Conservation (phyloP, 2,329 filamentous ascomycete species). For the Setomelanomma holmii region DNA sequence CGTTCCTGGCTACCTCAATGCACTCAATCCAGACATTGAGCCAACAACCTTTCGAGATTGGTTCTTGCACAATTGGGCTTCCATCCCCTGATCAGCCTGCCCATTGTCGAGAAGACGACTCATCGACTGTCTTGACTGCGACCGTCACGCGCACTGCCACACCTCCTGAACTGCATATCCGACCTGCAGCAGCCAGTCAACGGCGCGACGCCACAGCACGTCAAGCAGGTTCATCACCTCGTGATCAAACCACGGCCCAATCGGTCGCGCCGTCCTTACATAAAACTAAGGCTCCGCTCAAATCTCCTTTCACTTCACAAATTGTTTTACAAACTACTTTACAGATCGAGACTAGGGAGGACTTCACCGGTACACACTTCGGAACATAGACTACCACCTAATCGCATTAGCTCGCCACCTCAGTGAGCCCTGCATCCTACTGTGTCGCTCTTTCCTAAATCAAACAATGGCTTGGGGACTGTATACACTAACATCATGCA, state of each 20-base stretch:
- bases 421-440: not conserved
- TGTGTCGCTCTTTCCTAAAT: not conserved
- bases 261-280: not conserved
- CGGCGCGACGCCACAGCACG: not conserved
- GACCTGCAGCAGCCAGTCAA: not conserved
- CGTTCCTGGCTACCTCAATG: slow-evolving; percentile 65
- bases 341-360: slow-evolving; percentile 3
- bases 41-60: slow-evolving; percentile 48
- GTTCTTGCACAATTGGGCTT: slow-evolving; percentile 47
- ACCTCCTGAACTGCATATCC: not conserved
- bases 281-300: not conserved
- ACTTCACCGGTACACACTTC: not conserved
- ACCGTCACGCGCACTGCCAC: not conserved
- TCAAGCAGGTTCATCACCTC: not conserved
- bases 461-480: not conserved
- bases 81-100: slow-evolving; percentile 30
- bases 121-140: not conserved
- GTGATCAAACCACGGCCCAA: not conserved
- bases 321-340: not conserved
- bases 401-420: not conserved
- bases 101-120: not conserved
- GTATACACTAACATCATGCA: not conserved
- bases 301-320: not conserved
- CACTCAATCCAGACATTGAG: slow-evolving; percentile 46
- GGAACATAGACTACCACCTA: slow-evolving; percentile 3